A percentile compares a stretch with the other conserved stretches of the same genome.
Evolutionary conservation across 108 stramenopile species (phyloP).

Genomic region (Cylindrotheca closterium): DNA sequence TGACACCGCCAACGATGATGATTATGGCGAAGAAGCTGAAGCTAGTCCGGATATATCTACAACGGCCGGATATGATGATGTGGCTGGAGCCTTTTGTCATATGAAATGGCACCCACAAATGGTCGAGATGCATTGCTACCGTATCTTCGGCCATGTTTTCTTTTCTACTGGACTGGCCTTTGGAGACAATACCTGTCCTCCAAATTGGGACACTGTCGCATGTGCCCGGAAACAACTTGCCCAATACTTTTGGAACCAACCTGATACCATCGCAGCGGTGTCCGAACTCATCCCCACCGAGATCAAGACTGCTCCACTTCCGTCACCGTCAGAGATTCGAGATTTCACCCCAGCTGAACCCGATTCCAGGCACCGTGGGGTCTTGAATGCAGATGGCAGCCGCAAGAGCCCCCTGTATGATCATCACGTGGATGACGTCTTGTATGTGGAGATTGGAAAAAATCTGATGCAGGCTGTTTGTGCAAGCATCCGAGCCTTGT

Average conservation of each 20-base stretch:
- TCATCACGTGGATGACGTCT: slow-evolving; percentile 16
- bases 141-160: not conserved
- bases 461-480: not conserved
- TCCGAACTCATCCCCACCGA: not conserved
- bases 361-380: slow-evolving; percentile 7
- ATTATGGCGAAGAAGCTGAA: too few relatives aligned
- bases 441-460: slow-evolving; percentile 1
- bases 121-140: slow-evolving; percentile 1
- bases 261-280: not conserved
- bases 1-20: too few relatives aligned
- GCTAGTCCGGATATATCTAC: too few relatives aligned
- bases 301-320: not conserved
- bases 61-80: too few relatives aligned
- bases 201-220: slow-evolving; percentile 5
- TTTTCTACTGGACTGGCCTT: slow-evolving; percentile 9
- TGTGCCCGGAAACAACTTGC: slow-evolving; percentile 1
- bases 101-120: slow-evolving; percentile 4
- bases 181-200: slow-evolving; percentile 3
- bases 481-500: slow-evolving; percentile 12
- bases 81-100: slow-evolving; percentile 2
- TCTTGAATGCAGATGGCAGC: not conserved
- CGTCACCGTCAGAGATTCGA: not conserved
- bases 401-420: not conserved
- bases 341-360: not conserved
- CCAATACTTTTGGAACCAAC: slow-evolving; percentile 6